These are phyloP conservation scores for Hibiscus tridactylites DNA, from an alignment of 345 rosid genomes.

Conservation along the genomic window DNA sequence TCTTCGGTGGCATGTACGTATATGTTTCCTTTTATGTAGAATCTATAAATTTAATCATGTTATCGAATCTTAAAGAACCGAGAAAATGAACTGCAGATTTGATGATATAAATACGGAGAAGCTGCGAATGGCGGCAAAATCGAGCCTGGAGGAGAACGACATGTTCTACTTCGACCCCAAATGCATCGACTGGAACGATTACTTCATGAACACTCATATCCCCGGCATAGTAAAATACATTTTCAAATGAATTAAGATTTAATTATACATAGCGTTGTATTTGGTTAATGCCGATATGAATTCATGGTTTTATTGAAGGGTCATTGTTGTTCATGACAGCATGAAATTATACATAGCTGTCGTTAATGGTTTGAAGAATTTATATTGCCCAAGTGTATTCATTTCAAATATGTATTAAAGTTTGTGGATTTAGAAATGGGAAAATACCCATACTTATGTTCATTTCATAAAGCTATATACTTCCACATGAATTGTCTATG, in stretches of 20 bases:
- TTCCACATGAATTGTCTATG: too few relatives aligned
- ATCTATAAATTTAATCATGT: background rate
- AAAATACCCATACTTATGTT: too few relatives aligned
- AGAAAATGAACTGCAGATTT: background rate
- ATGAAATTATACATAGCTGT: conserved; percentile 1
- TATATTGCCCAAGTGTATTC: background rate
- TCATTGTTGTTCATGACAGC: background rate
- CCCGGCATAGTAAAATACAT: conserved; percentile 13
- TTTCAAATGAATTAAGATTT: background rate
- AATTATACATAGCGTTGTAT: background rate
- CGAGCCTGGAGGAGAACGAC: background rate
- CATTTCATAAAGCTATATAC: too few relatives aligned
- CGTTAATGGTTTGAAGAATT: background rate
- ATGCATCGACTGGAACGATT: conserved; percentile 11
- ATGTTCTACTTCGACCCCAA: conserved; percentile 15
- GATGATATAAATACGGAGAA: conserved; percentile 23
- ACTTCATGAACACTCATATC: conserved; percentile 10
- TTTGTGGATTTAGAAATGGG: background rate
- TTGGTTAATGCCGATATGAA: background rate
- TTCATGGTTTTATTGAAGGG: background rate
- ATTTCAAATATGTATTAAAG: background rate
- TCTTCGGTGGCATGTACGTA: conserved; percentile 65
- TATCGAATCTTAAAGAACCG: background rate
- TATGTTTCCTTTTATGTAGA: background rate
- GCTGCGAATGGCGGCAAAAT: conserved; percentile 12